Base-by-base conservation (phyloP, 441 rosid species). In the Erodium trifolium region DNA sequence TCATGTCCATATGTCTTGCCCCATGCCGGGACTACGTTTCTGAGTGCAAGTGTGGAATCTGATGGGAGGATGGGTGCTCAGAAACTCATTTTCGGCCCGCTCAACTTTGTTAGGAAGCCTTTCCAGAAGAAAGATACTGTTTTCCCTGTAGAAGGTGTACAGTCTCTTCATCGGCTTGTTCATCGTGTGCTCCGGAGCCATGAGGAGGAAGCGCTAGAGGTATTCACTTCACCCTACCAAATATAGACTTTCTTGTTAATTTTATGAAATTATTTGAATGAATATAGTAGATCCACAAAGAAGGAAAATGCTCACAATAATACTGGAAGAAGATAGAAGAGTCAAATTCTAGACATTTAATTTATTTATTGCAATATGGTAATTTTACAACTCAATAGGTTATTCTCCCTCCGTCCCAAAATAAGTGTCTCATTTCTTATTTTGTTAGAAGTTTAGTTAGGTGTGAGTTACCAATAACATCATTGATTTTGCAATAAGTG, bases 201-300 rank as follows among this genome's bases (percentile, higher is more conserved):
- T 13, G 97, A 93, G 80, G 96, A 93, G 80, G 88, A 82, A 67
- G 82, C 92, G 78, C 78, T 93, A 62, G 84, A 93, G 99, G 99
- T 91, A 82, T 18, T 70, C 67, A 69, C 64, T 51, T 51, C 3
- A 51, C n/a, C 17, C 59, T 14, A 51, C 17, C 59, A 51, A 51
- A 51, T 51, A 12, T 14, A 2, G 47, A 4, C 59, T 12, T 5
- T 11, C 11, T 4, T 51, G 59, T n/a, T 51, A 23, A 51, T n/a
- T 51, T n/a, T 13, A 13, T 51, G 3, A n/a, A 51, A 16, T 51
- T 13, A 16, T 16, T n/a, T n/a, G 17, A 12, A 51, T 13, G 59
- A 16, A 51, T 51, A 5, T 5, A 51, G 59, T 51, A 51, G 8
- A 8, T 41, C 47, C 10, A 11, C 47, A 51, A 51, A 49, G 17